phyloP scores from a whole-genome alignment of 1,139 yeast genomes.

The Hansenula lynferdii region DNA sequence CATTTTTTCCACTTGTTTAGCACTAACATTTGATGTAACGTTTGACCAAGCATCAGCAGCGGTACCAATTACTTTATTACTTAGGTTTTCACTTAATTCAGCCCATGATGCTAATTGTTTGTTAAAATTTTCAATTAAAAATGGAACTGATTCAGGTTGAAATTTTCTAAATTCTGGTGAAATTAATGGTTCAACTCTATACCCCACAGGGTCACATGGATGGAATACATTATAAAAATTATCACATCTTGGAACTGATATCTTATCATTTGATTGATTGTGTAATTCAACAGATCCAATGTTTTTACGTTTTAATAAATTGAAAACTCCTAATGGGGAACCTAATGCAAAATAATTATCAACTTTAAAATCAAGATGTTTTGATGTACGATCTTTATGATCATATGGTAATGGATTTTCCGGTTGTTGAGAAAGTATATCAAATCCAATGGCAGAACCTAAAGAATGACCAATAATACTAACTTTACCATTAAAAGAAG shows the following conservation, averaged over 20 bases:
- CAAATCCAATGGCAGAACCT: constrained; percentile 84
- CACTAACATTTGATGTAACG: constrained; percentile 5
- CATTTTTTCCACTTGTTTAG: constrained; percentile 2
- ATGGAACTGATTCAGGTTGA: constrained; percentile 43
- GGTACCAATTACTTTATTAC: constrained; percentile 16
- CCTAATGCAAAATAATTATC: constrained; percentile 79
- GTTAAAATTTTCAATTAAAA: constrained; percentile 20
- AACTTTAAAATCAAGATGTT: constrained; percentile 60
- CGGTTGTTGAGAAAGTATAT: constrained; percentile 62
- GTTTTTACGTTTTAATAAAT: constrained; percentile 56
- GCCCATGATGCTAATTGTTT: constrained; percentile 16
- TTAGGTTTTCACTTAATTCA: constrained; percentile 41
- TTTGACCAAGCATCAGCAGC: constrained; percentile 11
- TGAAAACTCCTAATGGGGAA: constrained; percentile 87
- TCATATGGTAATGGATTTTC: constrained; percentile 13
- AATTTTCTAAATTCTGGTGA: constrained; percentile 47
- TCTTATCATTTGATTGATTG: constrained; percentile 7
- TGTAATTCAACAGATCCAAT: constrained; percentile 28
- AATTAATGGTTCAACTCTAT: constrained; percentile 79
- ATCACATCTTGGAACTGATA: constrained; percentile 43
- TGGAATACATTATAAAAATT: constrained; percentile 77
- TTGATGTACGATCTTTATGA: constrained; percentile 6
- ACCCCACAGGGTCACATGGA: constrained; percentile 87
- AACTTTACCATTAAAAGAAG: constrained; percentile 72
- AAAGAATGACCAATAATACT: constrained; percentile 88